A percentile compares a stretch with the other conserved stretches of the same genome.
Evolutionary conservation across 495 filamentous ascomycete species (phyloP).

Genomic region (Podospora australis): DNA sequence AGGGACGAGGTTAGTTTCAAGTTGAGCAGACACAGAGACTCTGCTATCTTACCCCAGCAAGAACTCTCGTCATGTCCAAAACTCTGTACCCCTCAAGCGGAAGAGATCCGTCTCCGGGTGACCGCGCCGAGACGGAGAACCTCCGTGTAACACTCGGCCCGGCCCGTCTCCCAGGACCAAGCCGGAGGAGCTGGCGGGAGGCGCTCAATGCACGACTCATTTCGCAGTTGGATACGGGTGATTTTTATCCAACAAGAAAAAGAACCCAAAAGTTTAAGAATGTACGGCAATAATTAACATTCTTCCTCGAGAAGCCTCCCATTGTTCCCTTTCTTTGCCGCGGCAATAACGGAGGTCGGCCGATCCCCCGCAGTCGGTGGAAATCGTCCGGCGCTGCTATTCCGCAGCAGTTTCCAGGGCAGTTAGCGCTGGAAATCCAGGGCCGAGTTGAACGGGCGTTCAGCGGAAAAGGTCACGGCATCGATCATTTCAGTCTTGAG

Average conservation of each 20-base stretch:
- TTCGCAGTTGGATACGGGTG: too few species aligned
- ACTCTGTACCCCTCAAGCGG: slow-evolving; percentile 82
- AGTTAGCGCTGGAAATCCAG: too few species aligned
- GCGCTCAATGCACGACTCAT: neutral
- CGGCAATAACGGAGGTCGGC: neutral
- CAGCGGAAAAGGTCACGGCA: neutral
- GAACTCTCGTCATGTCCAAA: slow-evolving; percentile 91
- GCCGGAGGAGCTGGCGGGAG: neutral
- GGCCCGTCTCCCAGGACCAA: neutral
- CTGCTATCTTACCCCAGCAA: slow-evolving; percentile 76
- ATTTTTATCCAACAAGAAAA: too few species aligned
- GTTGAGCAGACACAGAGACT: neutral
- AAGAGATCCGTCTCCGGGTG: slow-evolving; percentile 24
- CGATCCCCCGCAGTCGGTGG: neutral
- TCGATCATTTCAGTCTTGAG: neutral
- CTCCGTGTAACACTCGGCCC: neutral
- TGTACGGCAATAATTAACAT: neutral
- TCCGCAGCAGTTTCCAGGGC: too few species aligned
- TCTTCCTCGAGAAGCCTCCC: neutral
- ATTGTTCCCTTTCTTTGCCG: neutral
- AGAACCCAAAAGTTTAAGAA: neutral
- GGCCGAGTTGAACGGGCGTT: too few species aligned
- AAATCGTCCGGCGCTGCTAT: too few species aligned
- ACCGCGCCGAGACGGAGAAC: slow-evolving; percentile 10
- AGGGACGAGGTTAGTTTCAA: neutral